Conservation (phyloP, 371 early-diverging fungal genomes). For the Mortierella sp. region DNA sequence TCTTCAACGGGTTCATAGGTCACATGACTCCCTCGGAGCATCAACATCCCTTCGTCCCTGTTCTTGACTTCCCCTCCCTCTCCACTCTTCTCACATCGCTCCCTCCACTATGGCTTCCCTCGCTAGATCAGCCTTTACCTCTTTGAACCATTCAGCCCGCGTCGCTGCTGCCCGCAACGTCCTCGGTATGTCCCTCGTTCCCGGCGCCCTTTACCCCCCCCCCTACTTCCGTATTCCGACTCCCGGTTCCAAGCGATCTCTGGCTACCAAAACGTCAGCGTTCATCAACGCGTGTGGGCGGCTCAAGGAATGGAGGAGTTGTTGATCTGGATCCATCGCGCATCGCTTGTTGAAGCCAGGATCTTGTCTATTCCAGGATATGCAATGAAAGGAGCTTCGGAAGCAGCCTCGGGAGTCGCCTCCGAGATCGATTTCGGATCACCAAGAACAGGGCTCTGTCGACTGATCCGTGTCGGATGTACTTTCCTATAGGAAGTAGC, state of each 20-base stretch:
- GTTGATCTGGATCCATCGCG: background rate
- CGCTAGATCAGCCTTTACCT: constrained; percentile 46
- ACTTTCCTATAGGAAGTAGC: too few species aligned
- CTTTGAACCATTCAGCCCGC: constrained; percentile 40
- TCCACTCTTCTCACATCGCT: constrained; percentile 17
- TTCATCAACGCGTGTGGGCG: too few species aligned
- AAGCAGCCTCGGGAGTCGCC: background rate
- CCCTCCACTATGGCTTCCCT: constrained; percentile 39
- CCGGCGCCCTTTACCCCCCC: background rate
- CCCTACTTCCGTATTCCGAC: background rate
- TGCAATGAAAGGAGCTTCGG: background rate
- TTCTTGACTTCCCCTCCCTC: background rate
- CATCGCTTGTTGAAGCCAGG: background rate
- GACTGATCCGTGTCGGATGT: background rate
- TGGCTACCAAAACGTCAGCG: too few species aligned
- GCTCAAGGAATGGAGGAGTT: background rate
- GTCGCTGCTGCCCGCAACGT: constrained; percentile 48
- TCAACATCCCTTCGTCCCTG: too few species aligned
- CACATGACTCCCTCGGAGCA: too few species aligned
- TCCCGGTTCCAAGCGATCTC: background rate
- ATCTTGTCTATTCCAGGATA: background rate
- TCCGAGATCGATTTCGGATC: constrained; percentile 4
- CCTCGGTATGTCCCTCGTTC: constrained; percentile 34
- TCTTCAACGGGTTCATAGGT: too few species aligned
- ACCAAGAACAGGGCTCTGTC: constrained; percentile 3